Conservation (phyloP, 2,329 filamentous ascomycete species). For the Penicillium thymicola region DNA sequence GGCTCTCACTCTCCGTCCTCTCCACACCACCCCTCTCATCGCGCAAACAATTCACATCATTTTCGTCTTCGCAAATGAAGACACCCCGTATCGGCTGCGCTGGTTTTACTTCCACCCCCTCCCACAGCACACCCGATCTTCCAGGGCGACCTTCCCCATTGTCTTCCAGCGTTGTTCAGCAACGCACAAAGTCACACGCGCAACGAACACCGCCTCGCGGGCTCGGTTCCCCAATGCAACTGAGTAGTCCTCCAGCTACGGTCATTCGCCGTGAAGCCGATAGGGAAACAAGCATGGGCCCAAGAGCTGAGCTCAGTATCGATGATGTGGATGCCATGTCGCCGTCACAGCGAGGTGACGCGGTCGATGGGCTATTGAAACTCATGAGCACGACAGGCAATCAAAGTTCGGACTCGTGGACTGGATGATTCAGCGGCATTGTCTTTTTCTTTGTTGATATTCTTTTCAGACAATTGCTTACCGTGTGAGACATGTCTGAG, state of each 20-base stretch:
- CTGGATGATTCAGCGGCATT: constrained; percentile 11
- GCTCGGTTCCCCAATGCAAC: constrained; percentile 33
- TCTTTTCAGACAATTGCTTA: neutral
- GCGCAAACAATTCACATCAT: constrained; percentile 18
- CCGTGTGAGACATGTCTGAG: neutral
- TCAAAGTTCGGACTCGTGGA: constrained; percentile 25
- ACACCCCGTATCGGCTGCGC: constrained; percentile 20
- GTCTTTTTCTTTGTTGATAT: constrained; percentile 4
- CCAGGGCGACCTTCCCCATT: constrained; percentile 17
- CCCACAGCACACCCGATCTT: constrained; percentile 22
- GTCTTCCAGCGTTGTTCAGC: constrained; percentile 7
- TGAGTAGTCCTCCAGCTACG: constrained; percentile 36
- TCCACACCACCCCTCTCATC: constrained; percentile 17
- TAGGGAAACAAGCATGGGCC: constrained; percentile 12
- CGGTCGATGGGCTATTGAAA: constrained; percentile 40
- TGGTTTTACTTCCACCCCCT: constrained; percentile 18
- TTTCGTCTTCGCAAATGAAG: constrained; percentile 12
- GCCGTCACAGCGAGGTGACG: constrained; percentile 36
- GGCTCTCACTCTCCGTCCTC: constrained; percentile 26
- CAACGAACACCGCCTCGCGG: constrained; percentile 20
- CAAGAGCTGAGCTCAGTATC: constrained; percentile 4
- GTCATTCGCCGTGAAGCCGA: constrained; percentile 19
- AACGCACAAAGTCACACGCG: constrained; percentile 10
- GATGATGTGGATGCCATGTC: constrained; percentile 10
- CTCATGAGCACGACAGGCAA: constrained; percentile 38